Base-by-base conservation (phyloP, 164 flowering plant genomes). In the Protea cynaroides region DNA sequence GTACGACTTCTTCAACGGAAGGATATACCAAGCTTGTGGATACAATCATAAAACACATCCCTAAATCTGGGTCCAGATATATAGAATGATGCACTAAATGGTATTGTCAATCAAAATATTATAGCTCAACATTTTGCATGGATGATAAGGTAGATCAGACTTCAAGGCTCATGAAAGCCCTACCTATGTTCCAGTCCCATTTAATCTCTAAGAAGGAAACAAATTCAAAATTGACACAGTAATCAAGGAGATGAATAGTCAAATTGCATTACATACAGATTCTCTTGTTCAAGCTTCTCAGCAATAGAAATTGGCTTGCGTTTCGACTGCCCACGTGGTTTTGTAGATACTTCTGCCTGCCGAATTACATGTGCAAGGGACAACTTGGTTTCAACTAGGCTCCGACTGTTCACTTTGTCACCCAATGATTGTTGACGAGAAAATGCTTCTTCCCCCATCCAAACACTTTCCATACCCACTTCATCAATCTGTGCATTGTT, bases 331-430 rank as follows among this genome's bases (percentile, higher is more conserved):
- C 84, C 87, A 71, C 61, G 76, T 43, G 68, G 81, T 56, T 80
- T 85, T 29, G 86, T 56, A 61, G 78, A 78, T 73, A 92, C 91
- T 78, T 90, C 97, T 56, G 93, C 88, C 67, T 89, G 96, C 70
- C 88, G 94, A 75, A 95, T 85, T 38, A 95, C 92, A 77, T 88
- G 89, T 10, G 97, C 97, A 65, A 92, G 92, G 55, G 99, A 87
- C 36, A 95, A 94, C 74, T 90, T 92, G 72, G 94, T 71, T 75
- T 78, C 83, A 58, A 92, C 96, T 52, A 91, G 60, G 81, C 94
- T 88, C 71, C 71, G 83, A 69, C 80, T 76, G 93, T 37, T 81
- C 79, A 58, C 58, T 36, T 65, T 68, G 81, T 67, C 76, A 64
- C 66, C 68, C 54, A 60, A 54, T 56, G 82, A 61, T 58, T 65